Conservation (phyloP, 345 rosid species). For the Barbarea vulgaris region DNA sequence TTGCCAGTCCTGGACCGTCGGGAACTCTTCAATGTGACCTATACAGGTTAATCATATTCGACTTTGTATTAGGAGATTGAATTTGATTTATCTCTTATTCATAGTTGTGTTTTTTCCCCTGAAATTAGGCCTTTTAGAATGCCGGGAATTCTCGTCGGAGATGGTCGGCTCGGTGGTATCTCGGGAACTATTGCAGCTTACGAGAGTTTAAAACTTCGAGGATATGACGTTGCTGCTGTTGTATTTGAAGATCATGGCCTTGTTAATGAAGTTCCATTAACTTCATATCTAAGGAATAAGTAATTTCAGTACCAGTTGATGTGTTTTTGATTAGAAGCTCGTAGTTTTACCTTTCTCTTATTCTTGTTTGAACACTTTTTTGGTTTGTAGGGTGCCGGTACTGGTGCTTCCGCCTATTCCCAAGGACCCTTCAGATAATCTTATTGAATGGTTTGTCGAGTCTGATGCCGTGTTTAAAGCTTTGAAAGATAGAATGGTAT, state of each 20-base stretch:
- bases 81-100: neutral
- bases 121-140: conserved; percentile 75
- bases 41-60: conserved; percentile 51
- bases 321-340: neutral
- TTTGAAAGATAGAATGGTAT: conserved; percentile 61
- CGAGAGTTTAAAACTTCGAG: conserved; percentile 78
- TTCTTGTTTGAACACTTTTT: conserved; percentile 21
- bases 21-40: conserved; percentile 93
- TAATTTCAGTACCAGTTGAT: conserved; percentile 35
- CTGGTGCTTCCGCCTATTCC: conserved; percentile 84
- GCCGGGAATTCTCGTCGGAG: conserved; percentile 94
- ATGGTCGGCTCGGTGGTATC: conserved; percentile 92
- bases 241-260: conserved; percentile 89
- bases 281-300: conserved; percentile 74
- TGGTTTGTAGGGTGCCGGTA: conserved; percentile 72
- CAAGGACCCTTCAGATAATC: conserved; percentile 73
- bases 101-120: neutral
- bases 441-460: conserved; percentile 78
- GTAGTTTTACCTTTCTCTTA: conserved; percentile 9
- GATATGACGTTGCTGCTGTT: conserved; percentile 84
- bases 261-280: conserved; percentile 70
- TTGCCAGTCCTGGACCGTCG: conserved; percentile 90
- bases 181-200: conserved; percentile 95
- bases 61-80: neutral
- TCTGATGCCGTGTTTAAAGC: conserved; percentile 56